Conservation (phyloP, 352 stramenopile genomes). For the Elongisporangium anandrum region DNA sequence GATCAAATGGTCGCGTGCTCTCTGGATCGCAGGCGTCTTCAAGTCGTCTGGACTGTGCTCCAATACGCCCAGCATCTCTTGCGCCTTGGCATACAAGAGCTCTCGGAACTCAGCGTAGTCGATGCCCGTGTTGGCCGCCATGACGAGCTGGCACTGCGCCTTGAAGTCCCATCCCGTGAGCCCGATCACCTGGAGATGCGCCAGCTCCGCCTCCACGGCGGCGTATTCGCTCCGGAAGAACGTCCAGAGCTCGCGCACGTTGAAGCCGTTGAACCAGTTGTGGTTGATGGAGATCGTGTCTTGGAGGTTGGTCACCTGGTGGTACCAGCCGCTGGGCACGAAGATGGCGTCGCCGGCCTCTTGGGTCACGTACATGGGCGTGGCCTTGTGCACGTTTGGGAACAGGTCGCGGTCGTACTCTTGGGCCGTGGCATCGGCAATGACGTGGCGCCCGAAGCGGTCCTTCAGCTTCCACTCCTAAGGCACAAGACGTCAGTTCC, state of each 20-base stretch:
- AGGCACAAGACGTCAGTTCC: slow-evolving; percentile 3
- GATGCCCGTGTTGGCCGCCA: slow-evolving; percentile 76
- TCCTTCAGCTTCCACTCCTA: slow-evolving; percentile 82
- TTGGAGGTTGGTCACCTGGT: slow-evolving; percentile 92
- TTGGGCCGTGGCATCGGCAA: slow-evolving; percentile 43
- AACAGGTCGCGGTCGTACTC: slow-evolving; percentile 50
- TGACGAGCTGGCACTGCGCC: slow-evolving; percentile 69
- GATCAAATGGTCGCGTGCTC: slow-evolving; percentile 1
- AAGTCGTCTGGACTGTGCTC: not conserved
- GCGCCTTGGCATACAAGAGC: slow-evolving; percentile 46
- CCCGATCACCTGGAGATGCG: slow-evolving; percentile 58
- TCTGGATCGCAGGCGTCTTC: not conserved
- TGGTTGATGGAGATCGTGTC: slow-evolving; percentile 96
- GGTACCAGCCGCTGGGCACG: slow-evolving; percentile 95
- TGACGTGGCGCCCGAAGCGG: slow-evolving; percentile 45
- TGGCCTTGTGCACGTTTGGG: slow-evolving; percentile 43
- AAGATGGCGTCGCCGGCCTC: slow-evolving; percentile 88
- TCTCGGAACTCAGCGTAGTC: slow-evolving; percentile 65
- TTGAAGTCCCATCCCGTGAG: slow-evolving; percentile 47
- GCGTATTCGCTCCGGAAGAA: slow-evolving; percentile 67
- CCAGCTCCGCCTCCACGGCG: slow-evolving; percentile 57
- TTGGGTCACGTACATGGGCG: slow-evolving; percentile 47
- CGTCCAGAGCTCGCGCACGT: slow-evolving; percentile 48
- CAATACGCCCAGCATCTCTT: slow-evolving; percentile 14
- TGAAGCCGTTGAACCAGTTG: slow-evolving; percentile 96